These are phyloP conservation scores for Leucogyrophana mollusca DNA, from an alignment of 768 basidiomycete genomes.

Conservation along the genomic window DNA sequence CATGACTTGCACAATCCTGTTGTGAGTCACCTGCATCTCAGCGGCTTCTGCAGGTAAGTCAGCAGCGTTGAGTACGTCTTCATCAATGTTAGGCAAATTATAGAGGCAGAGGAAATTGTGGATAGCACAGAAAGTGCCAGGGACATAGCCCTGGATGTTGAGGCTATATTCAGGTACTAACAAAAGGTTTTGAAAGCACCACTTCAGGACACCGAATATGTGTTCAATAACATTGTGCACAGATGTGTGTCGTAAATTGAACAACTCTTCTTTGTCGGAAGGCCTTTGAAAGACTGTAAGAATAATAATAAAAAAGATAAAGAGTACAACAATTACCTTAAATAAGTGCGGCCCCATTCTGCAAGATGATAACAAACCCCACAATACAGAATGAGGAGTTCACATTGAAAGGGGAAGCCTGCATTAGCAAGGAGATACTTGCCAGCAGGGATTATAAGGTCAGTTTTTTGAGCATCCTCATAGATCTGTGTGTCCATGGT, in stretches of 20 bases:
- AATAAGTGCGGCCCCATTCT: conserved; percentile 24
- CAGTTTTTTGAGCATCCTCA: conserved; percentile 3
- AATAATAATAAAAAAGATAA: too few relatives aligned
- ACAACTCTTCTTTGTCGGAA: conserved; percentile 32
- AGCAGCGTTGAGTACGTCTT: too few relatives aligned
- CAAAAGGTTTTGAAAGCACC: conserved; percentile 15
- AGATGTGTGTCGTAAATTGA: conserved; percentile 39
- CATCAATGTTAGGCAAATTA: background rate
- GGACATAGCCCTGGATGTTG: conserved; percentile 19
- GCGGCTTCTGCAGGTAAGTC: too few relatives aligned
- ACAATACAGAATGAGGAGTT: conserved; percentile 35
- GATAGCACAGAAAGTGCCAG: conserved; percentile 17
- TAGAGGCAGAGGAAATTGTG: conserved; percentile 17
- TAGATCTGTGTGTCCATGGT: conserved; percentile 9
- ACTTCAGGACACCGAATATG: conserved; percentile 39
- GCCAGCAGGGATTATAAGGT: conserved; percentile 3
- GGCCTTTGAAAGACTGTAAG: too few relatives aligned
- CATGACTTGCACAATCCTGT: too few relatives aligned
- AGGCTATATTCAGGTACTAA: conserved; percentile 18
- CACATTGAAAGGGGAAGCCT: conserved; percentile 11
- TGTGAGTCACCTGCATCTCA: too few relatives aligned
- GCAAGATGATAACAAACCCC: conserved; percentile 36
- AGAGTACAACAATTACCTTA: too few relatives aligned
- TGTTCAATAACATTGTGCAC: conserved; percentile 38
- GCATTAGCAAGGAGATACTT: conserved; percentile 12